Base-by-base conservation (phyloP, 352 stramenopile species). In the Plasmopara viticola region DNA sequence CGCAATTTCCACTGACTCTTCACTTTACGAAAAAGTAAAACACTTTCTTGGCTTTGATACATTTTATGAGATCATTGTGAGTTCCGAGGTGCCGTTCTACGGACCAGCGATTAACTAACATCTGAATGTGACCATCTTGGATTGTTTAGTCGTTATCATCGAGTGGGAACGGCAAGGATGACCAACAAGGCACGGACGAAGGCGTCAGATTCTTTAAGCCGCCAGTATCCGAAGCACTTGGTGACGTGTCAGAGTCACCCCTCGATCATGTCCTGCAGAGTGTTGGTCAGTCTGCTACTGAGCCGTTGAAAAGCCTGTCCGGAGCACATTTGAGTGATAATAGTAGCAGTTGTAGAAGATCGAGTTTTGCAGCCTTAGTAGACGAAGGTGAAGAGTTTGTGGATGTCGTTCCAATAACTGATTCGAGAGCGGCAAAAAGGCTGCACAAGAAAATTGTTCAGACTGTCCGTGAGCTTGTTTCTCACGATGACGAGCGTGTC, bases 391-490 rank as follows among this genome's bases (percentile, higher is more conserved):
- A 82, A 5, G 76, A 86, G 37, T 69, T 74, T 55, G 54, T 84
- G 14, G 58, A 81, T 31, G 63, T 88, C 20, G 43, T 72, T 1
- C 73, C 73, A 2, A 74, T 84, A 50, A 72, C 58, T 0, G 73
- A 91, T 39, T 62, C 78, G 8, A 74, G 66, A 17, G 72, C 61
- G n/a, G 73, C 76, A 5, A 87, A 87, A 56, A 77, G 69, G 33
- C 66, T 91, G 4, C 81, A 91, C 59, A 89, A 87, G 45, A 72
- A 75, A 29, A 78, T 91, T 20, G 58, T 91, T 17, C 62, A 80
- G 35, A 83, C 58, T 5, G 74, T 91, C 17, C 64, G 73, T 12
- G 81, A 87, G 31, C 60, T 81, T 14, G 78, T 89, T 6, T 47
- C 53, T 4, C 63, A 75, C 37, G 76, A 91, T 25, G 76, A 88